Conservation (phyloP, 1,284 basidiomycete species). For the Ustilago vetiveriae region DNA sequence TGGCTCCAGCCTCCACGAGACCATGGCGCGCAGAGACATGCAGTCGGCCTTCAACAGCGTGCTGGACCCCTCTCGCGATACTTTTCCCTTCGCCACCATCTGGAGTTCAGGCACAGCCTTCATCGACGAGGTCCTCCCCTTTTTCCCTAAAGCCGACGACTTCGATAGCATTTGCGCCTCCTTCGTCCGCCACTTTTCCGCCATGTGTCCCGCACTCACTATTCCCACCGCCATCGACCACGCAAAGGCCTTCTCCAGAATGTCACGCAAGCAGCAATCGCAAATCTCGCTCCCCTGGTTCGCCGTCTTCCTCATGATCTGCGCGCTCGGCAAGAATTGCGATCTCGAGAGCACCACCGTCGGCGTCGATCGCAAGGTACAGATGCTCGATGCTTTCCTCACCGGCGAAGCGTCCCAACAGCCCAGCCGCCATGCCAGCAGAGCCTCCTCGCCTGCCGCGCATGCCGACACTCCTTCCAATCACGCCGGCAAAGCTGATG, state of each 20-base stretch:
- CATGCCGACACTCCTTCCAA: not conserved
- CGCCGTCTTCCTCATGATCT: constrained; percentile 44
- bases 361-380: constrained; percentile 28
- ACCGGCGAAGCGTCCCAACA: constrained; percentile 25
- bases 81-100: constrained; percentile 45
- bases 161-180: constrained; percentile 40
- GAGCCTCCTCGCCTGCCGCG: constrained; percentile 15
- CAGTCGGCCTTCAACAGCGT: constrained; percentile 42
- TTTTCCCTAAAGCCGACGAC: constrained; percentile 35
- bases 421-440: constrained; percentile 19
- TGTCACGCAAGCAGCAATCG: constrained; percentile 24
- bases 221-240: constrained; percentile 34
- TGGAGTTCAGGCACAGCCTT: constrained; percentile 45
- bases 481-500: not conserved
- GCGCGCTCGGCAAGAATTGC: constrained; percentile 43
- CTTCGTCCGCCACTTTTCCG: constrained; percentile 32
- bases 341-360: constrained; percentile 36
- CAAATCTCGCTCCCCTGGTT: constrained; percentile 34
- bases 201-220: constrained; percentile 32
- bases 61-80: constrained; percentile 37
- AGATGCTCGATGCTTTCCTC: constrained; percentile 35
- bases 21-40: constrained; percentile 28
- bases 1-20: constrained; percentile 16
- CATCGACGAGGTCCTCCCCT: constrained; percentile 41
- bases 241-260: constrained; percentile 29